phyloP scores from a whole-genome alignment of 257 asterid genomes.

The Nicotiana sylvestris region DNA sequence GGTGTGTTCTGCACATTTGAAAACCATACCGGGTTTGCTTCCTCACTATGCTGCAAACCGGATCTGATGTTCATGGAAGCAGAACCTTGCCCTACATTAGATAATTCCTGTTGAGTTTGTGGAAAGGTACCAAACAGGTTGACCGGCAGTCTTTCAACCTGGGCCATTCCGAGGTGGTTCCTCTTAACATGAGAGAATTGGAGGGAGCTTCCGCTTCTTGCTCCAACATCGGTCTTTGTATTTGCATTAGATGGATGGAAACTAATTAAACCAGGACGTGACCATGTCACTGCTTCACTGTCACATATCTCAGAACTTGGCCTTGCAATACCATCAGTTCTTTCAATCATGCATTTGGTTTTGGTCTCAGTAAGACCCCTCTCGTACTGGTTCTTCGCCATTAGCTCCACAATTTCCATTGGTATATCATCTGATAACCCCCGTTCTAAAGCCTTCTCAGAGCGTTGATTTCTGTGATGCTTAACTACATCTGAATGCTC shows the following conservation, averaged over 20 bases:
- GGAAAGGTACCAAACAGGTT: constrained; percentile 31
- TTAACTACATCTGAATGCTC: constrained; percentile 4
- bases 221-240: constrained; percentile 12
- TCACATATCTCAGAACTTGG: constrained; percentile 10
- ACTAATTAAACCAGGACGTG: constrained; percentile 16
- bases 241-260: constrained; percentile 27
- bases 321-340: background rate
- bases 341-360: constrained; percentile 1
- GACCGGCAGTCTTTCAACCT: constrained; percentile 24
- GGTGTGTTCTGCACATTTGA: constrained; percentile 8
- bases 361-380: constrained; percentile 29
- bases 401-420: constrained; percentile 76
- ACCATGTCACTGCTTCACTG: constrained; percentile 14
- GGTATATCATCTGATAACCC: constrained; percentile 22
- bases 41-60: constrained; percentile 24
- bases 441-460: constrained; percentile 25
- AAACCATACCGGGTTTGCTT: constrained; percentile 15
- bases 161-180: constrained; percentile 13
- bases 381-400: constrained; percentile 70
- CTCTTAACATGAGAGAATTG: constrained; percentile 20
- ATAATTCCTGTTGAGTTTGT: constrained; percentile 30
- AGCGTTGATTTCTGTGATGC: constrained; percentile 26
- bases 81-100: constrained; percentile 28
- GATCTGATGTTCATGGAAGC: constrained; percentile 31
- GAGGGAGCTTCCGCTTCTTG: constrained; percentile 6